phyloP scores from a whole-genome alignment of 1,284 basidiomycete genomes.

The Malassezia nana region DNA sequence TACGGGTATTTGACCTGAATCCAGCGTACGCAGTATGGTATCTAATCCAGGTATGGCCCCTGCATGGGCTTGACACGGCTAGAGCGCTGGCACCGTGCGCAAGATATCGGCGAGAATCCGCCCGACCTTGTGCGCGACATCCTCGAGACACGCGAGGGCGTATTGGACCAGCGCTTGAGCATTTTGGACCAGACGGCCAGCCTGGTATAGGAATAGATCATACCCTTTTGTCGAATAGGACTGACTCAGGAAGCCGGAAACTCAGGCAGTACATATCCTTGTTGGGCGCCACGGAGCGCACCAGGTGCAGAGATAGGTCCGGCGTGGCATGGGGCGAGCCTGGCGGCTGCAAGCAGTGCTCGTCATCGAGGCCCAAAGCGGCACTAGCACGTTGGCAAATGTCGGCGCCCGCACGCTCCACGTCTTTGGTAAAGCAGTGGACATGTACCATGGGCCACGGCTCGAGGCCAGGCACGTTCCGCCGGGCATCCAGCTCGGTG shows the following conservation, averaged over 20 bases:
- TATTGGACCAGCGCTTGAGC: constrained; percentile 8
- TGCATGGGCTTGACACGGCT: constrained; percentile 71
- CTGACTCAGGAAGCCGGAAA: constrained; percentile 64
- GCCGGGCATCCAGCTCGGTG: constrained; percentile 15
- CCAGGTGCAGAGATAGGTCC: constrained; percentile 59
- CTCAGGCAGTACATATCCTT: constrained; percentile 98
- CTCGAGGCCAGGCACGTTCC: constrained; percentile 10
- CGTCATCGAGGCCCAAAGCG: constrained; percentile 19
- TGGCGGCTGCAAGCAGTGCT: constrained; percentile 9
- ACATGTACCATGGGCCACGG: constrained; percentile 79
- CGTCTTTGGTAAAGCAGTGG: constrained; percentile 85
- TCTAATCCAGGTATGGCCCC: constrained; percentile 62
- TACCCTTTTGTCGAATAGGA: constrained; percentile 19
- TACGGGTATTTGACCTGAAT: constrained; percentile 44
- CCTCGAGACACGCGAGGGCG: constrained; percentile 35
- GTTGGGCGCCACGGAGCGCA: constrained; percentile 85
- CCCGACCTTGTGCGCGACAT: constrained; percentile 61
- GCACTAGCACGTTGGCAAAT: constrained; percentile 34
- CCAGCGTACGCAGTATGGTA: constrained; percentile 20
- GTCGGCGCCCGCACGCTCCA: constrained; percentile 30
- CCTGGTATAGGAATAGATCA: background rate
- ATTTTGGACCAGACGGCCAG: constrained; percentile 7
- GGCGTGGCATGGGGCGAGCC: constrained; percentile 30
- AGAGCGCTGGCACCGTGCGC: constrained; percentile 77
- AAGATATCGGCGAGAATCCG: constrained; percentile 68